phyloP scores from a whole-genome alignment of 106 monocot genomes.

The Dioscorea dumetorum region DNA sequence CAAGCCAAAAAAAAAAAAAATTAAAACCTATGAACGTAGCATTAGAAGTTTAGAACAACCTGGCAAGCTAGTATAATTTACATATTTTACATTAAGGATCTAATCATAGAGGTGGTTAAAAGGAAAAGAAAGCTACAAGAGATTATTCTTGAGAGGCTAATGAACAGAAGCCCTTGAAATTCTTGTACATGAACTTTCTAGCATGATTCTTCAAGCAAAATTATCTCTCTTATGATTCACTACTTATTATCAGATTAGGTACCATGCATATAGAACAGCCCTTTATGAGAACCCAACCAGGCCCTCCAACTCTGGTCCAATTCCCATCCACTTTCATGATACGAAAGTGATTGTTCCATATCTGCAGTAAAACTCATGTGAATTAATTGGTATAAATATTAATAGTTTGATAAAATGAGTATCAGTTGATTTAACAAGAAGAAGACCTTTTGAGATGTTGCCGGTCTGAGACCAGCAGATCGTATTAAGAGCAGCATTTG shows the following conservation, averaged over 20 bases:
- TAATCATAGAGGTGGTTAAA: too few relatives aligned
- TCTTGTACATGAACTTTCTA: too few relatives aligned
- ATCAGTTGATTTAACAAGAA: background rate
- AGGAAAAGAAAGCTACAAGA: too few relatives aligned
- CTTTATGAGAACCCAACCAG: constrained; percentile 59
- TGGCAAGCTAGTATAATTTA: too few relatives aligned
- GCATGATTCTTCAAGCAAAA: too few relatives aligned
- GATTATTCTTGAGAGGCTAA: too few relatives aligned
- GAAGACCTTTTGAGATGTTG: constrained; percentile 4
- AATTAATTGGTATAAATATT: background rate
- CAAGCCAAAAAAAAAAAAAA: too few relatives aligned
- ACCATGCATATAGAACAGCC: constrained; percentile 48
- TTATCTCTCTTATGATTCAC: too few relatives aligned
- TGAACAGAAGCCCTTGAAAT: too few relatives aligned
- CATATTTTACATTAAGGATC: too few relatives aligned
- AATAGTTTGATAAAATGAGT: background rate
- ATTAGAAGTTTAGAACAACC: too few relatives aligned
- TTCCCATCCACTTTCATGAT: constrained; percentile 1
- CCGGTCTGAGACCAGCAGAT: constrained; percentile 53
- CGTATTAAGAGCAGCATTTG: constrained; percentile 25
- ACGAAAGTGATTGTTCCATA: background rate
- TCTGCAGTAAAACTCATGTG: constrained; percentile 14
- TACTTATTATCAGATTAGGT: constrained; percentile 7
- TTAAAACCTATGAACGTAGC: too few relatives aligned
- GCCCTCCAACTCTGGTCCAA: constrained; percentile 34